phyloP scores from a whole-genome alignment of 2,329 filamentous ascomycete species.

The Verticillium nubilum region DNA sequence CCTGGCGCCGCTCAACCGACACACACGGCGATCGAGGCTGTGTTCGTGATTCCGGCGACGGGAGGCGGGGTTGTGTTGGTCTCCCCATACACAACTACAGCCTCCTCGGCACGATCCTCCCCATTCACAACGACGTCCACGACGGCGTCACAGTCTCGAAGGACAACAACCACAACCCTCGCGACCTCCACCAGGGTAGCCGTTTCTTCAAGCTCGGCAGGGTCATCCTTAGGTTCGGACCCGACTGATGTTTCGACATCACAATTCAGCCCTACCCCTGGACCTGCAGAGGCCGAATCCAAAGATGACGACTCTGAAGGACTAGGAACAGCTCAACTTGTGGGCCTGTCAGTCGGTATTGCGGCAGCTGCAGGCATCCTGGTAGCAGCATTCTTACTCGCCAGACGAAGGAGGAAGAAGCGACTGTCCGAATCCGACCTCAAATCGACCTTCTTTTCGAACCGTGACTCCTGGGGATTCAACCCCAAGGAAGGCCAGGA shows the following conservation, averaged over 20 bases:
- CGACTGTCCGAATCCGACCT: not conserved
- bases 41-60: slow-evolving; percentile 32
- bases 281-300: slow-evolving; percentile 6
- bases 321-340: slow-evolving; percentile 9
- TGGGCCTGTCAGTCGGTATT: slow-evolving; percentile 10
- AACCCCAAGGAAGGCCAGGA: not conserved
- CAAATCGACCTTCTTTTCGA: not conserved
- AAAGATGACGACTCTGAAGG: slow-evolving; percentile 5
- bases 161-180: slow-evolving; percentile 5
- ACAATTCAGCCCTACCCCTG: not conserved
- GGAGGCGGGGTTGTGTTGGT: slow-evolving; percentile 27
- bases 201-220: not conserved
- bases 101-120: not conserved
- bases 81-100: slow-evolving; percentile 1
- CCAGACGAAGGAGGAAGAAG: not conserved
- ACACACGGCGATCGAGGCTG: slow-evolving; percentile 50
- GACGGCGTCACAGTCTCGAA: not conserved
- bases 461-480: not conserved
- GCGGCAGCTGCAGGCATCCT: slow-evolving; percentile 6
- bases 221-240: not conserved
- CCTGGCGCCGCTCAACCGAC: slow-evolving; percentile 48
- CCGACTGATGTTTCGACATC: not conserved
- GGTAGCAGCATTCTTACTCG: not conserved
- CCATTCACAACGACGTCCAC: slow-evolving; percentile 8
- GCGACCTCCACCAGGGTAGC: slow-evolving; percentile 4